Conservation (phyloP, 163 green algal species). For the Coccomyxa subellipsoidea region DNA sequence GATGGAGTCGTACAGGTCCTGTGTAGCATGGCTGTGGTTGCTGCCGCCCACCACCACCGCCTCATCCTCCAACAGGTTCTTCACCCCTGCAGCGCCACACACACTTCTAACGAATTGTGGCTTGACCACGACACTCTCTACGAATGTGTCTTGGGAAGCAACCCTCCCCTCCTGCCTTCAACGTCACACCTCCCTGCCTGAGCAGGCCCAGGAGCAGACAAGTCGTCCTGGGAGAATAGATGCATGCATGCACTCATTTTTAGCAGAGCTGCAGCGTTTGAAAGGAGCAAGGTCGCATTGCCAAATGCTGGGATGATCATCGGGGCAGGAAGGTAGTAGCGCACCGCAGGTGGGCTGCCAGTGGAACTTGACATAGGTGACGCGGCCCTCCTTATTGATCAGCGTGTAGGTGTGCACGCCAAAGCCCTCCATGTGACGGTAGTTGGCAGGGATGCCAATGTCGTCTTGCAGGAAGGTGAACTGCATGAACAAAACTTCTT, state of each 20-base stretch:
- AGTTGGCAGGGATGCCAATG: conserved; percentile 84
- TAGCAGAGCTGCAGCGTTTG: too few species aligned
- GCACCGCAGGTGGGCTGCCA: conserved; percentile 83
- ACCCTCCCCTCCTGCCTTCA: too few species aligned
- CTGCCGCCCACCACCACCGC: conserved; percentile 75
- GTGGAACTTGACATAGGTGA: conserved; percentile 93
- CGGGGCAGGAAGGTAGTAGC: conserved; percentile 1
- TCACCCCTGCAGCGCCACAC: conserved; percentile 72
- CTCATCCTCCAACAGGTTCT: conserved; percentile 83
- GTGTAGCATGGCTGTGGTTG: conserved; percentile 91
- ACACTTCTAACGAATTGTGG: too few species aligned
- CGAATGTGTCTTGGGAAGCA: too few species aligned
- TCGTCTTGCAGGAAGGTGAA: conserved; percentile 94
- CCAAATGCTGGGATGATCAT: too few species aligned
- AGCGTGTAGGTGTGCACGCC: conserved; percentile 93
- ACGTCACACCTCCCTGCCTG: too few species aligned
- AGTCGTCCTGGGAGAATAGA: too few species aligned
- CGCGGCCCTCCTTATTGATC: conserved; percentile 67
- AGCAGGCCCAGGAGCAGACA: too few species aligned
- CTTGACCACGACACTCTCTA: conserved; percentile 1
- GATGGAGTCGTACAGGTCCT: conserved; percentile 89
- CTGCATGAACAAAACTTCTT: conserved; percentile 32
- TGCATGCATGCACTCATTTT: too few species aligned
- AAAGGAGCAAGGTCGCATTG: too few species aligned
- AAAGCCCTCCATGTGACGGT: conserved; percentile 91